Evolutionary conservation across 2,329 filamentous ascomycete genomes (phyloP), one percentile per base, ranked within the genome.

Genomic region (Saccharata proteae): DNA sequence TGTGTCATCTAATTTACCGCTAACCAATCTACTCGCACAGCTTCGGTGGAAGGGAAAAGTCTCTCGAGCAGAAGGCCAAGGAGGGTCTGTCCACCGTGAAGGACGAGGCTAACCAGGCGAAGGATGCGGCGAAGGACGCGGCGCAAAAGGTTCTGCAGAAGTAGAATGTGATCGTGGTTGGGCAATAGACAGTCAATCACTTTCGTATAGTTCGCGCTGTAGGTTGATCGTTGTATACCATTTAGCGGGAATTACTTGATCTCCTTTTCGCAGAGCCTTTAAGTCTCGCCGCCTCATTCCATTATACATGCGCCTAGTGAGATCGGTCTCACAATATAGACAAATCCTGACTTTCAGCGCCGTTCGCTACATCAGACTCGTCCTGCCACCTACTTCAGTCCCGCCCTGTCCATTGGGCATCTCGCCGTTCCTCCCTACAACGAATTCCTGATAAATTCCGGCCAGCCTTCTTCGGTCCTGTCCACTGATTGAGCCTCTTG

Each of bases 371-470:
- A 96, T 96, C 57, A 98, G 64, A 58, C 85, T 96, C 45, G 80
- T 88, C 51, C 90, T 67, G 10, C 86, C 90, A 6, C 90, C 90
- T 58, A 98, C 75, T 58, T 96, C 90, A 55, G 77, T 92, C 35
- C 80, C 81, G 0, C 81, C 85, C 57, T 96, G 83, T 2, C 90
- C 90, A 55, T 80, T 88, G 38, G 77, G 83, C 83, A 98, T 85
- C 62, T 96, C 86, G 6, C 90, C 90, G 54, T 86, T 93, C 43
- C 90, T 69, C 0, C 85, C 86, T 4, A 83, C 81, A 1, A 94
- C 77, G 63, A 98, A 98, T 59, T 98, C 90, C 11, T 69, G 66
- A 52, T 98, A 98, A 38, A 98, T 94, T 23, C 71, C 72, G 46
- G 73, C 68, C 42, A 98, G 57, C 37, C 88, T 65, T 39, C 62